Evolutionary conservation across 2,329 filamentous ascomycete species (phyloP).

Genomic region (Amauroascus verrucosus): DNA sequence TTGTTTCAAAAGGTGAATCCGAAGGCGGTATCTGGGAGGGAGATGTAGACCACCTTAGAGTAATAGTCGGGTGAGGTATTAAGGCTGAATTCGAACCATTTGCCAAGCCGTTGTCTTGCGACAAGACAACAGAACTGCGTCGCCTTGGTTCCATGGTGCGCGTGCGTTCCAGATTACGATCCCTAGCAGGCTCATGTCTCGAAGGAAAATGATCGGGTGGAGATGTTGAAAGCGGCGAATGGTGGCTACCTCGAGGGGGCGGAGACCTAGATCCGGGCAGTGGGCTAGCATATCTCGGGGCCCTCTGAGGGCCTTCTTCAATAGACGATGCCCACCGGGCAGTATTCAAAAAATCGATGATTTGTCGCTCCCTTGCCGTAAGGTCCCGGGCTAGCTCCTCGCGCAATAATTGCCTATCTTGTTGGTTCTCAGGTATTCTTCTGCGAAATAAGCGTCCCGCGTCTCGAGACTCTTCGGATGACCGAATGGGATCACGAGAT

Average conservation of each 20-base stretch:
- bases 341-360: slow-evolving; percentile 36
- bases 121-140: slow-evolving; percentile 33
- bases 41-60: slow-evolving; percentile 33
- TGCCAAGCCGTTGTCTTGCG: slow-evolving; percentile 23
- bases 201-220: slow-evolving; percentile 24
- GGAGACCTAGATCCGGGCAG: slow-evolving; percentile 23
- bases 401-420: slow-evolving; percentile 24
- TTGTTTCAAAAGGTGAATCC: slow-evolving; percentile 18
- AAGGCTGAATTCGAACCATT: slow-evolving; percentile 20
- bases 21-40: slow-evolving; percentile 31
- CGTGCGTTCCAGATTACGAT: slow-evolving; percentile 24
- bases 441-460: slow-evolving; percentile 6
- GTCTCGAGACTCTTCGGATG: slow-evolving; percentile 3
- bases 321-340: slow-evolving; percentile 30
- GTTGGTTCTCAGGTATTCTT: slow-evolving; percentile 15
- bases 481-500: not conserved
- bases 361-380: slow-evolving; percentile 34
- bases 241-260: slow-evolving; percentile 21
- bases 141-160: slow-evolving; percentile 27
- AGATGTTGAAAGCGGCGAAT: slow-evolving; percentile 27
- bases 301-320: slow-evolving; percentile 20
- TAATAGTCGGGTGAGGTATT: slow-evolving; percentile 26
- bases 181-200: slow-evolving; percentile 25
- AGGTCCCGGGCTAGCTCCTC: slow-evolving; percentile 31
- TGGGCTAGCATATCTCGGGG: slow-evolving; percentile 23